Conservation (phyloP, 768 basidiomycete species). For the Lactarius sanguifluus region DNA sequence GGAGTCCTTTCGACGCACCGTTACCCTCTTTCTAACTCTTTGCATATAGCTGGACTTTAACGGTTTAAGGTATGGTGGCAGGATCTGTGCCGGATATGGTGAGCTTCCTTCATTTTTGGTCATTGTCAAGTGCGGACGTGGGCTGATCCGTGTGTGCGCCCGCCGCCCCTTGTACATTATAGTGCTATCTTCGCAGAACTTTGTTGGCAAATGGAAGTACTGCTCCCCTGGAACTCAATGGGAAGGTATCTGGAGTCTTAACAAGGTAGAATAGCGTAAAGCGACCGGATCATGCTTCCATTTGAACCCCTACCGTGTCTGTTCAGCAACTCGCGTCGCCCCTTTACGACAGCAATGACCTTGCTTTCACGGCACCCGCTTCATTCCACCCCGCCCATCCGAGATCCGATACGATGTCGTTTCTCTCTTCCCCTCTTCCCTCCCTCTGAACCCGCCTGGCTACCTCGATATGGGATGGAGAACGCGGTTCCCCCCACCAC, state of each 20-base stretch:
- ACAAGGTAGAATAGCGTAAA: conserved; percentile 16
- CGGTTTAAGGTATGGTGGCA: background rate
- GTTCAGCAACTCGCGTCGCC: background rate
- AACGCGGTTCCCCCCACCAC: conserved; percentile 3
- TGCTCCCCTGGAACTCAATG: conserved; percentile 18
- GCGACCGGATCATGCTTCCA: background rate
- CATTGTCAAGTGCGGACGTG: background rate
- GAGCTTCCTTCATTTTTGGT: background rate
- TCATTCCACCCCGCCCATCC: conserved; percentile 8
- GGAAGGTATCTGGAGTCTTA: conserved; percentile 28
- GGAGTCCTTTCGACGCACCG: too few relatives aligned
- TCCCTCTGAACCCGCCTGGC: background rate
- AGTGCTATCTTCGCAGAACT: conserved; percentile 30
- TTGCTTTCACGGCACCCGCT: conserved; percentile 5
- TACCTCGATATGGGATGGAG: conserved; percentile 9
- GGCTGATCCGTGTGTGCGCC: conserved; percentile 2
- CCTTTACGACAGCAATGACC: conserved; percentile 3
- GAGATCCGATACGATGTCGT: conserved; percentile 19
- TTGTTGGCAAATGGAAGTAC: conserved; percentile 27
- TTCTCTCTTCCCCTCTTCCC: background rate
- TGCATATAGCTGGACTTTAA: conserved; percentile 6
- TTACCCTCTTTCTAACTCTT: conserved; percentile 2
- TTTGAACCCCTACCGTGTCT: background rate
- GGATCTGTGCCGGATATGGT: conserved; percentile 28
- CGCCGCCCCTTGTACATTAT: background rate